phyloP scores from a whole-genome alignment of 805 yeast genomes.

The Schizosaccharomyces lindneri region DNA sequence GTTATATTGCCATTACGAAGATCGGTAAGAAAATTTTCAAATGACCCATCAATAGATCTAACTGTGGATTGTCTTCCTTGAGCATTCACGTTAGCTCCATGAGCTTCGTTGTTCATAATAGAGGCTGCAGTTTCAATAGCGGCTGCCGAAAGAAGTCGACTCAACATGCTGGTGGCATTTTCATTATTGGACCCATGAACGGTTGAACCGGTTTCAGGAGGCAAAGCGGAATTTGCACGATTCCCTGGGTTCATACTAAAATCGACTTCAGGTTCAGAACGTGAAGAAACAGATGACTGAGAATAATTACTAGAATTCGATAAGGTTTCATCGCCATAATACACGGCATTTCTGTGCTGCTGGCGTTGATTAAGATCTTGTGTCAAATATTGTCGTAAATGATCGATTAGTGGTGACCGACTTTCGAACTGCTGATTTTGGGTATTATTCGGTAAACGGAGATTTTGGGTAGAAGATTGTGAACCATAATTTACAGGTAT shows the following conservation, averaged over 20 bases:
- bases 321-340: neutral
- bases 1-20: neutral
- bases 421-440: no score
- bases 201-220: neutral
- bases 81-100: neutral
- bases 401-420: neutral
- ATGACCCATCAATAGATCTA: neutral
- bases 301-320: neutral
- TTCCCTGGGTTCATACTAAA: neutral
- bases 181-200: neutral
- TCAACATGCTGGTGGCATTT: neutral
- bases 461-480: no score
- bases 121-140: neutral
- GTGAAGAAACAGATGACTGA: neutral
- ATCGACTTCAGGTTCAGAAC: neutral
- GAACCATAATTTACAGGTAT: no score
- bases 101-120: neutral
- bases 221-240: neutral
- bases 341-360: neutral
- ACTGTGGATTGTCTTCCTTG: neutral
- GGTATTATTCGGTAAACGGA: no score
- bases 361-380: neutral
- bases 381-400: neutral
- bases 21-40: neutral
- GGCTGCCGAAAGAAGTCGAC: neutral